phyloP scores from a whole-genome alignment of 169 alveolate genomes.

The Cryptosporidium meleagridis region DNA sequence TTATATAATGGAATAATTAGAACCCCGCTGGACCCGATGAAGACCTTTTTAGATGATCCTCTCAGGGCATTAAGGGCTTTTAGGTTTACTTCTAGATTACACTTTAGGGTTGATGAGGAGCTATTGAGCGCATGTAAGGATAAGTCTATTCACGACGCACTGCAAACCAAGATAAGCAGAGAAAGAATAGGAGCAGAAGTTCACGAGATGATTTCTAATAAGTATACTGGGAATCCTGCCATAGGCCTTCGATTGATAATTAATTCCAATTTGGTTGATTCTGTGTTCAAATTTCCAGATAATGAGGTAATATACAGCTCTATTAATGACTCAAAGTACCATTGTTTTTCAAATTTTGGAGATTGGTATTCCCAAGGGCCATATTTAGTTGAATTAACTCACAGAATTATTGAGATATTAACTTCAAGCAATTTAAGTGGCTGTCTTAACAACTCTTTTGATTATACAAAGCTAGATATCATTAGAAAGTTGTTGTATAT shows the following conservation, averaged over 20 bases:
- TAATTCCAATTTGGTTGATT: constrained; percentile 24
- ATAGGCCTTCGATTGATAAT: constrained; percentile 44
- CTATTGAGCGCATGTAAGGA: constrained; percentile 78
- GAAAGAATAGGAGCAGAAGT: constrained; percentile 78
- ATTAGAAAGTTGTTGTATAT: not conserved
- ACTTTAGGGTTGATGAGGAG: constrained; percentile 84
- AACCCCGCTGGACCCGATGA: constrained; percentile 92
- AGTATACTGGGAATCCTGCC: constrained; percentile 57
- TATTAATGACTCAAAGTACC: constrained; percentile 3
- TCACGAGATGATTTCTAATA: constrained; percentile 75
- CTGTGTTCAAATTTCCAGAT: constrained; percentile 64
- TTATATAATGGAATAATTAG: constrained; percentile 90
- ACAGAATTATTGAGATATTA: constrained; percentile 24
- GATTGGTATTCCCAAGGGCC: constrained; percentile 57
- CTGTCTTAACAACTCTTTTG: not conserved
- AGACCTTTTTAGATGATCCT: constrained; percentile 98
- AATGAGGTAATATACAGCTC: constrained; percentile 7
- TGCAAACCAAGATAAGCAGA: constrained; percentile 74
- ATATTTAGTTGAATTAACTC: constrained; percentile 54
- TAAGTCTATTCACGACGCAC: constrained; percentile 34
- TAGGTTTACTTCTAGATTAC: constrained; percentile 93
- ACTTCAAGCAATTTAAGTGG: not conserved
- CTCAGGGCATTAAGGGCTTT: constrained; percentile 96
- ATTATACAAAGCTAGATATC: not conserved
- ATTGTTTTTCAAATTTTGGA: not conserved